Percentiles rank a stretch among this genome's conserved stretches.
phyloP scores from a whole-genome alignment of 2,329 filamentous ascomycete species.

The Niveomyces coronatus region DNA sequence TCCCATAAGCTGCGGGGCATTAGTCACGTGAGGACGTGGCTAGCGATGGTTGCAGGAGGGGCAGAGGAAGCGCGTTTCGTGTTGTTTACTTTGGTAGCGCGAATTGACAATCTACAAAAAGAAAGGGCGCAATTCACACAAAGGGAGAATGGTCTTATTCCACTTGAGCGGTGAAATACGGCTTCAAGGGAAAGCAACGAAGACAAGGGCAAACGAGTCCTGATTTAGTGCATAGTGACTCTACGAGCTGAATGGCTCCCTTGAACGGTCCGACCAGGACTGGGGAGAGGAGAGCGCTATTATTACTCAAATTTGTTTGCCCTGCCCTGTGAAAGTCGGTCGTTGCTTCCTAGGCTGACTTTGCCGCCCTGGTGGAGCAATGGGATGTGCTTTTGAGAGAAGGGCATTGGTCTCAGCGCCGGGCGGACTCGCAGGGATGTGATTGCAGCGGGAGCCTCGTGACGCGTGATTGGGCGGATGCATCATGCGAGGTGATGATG shows the following conservation, averaged over 20 bases:
- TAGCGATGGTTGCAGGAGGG: slow-evolving; percentile 1
- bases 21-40: slow-evolving; percentile 6
- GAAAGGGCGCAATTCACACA: background rate
- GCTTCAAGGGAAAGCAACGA: background rate
- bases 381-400: slow-evolving; percentile 1
- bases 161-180: background rate
- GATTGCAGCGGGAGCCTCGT: too few relatives aligned
- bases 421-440: too few relatives aligned
- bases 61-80: slow-evolving; percentile 3
- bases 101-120: background rate
- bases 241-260: slow-evolving; percentile 7
- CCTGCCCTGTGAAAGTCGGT: slow-evolving; percentile 1
- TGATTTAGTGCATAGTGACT: background rate
- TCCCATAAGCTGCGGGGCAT: background rate
- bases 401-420: slow-evolving; percentile 6
- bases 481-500: background rate
- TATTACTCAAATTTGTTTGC: slow-evolving; percentile 2
- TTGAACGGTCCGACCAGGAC: background rate
- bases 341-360: slow-evolving; percentile 2
- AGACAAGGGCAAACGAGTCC: slow-evolving; percentile 5
- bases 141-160: slow-evolving; percentile 3
- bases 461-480: too few relatives aligned
- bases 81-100: slow-evolving; percentile 9
- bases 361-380: slow-evolving; percentile 4
- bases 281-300: background rate